A percentile compares a stretch with the other conserved stretches of the same genome.
phyloP scores from a whole-genome alignment of 768 basidiomycete species.

The Paxillus involutus region DNA sequence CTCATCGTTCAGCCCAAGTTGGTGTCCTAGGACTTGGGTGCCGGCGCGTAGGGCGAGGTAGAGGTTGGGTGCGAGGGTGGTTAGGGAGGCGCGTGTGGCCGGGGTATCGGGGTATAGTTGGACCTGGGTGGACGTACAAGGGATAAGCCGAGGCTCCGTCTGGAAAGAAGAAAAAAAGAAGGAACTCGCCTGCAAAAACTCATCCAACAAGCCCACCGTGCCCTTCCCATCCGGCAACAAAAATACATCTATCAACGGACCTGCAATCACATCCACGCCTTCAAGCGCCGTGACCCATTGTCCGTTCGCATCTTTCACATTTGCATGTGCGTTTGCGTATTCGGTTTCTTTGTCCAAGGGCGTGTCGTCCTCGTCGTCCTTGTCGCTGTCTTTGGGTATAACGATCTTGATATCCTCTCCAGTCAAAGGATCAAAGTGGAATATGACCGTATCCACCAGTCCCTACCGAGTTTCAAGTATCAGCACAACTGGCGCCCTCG shows the following conservation, averaged over 20 bases:
- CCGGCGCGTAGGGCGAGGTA: constrained; percentile 57
- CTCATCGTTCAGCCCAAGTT: constrained; percentile 42
- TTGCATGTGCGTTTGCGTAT: neutral
- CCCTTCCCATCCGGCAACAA: constrained; percentile 46
- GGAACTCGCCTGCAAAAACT: constrained; percentile 66
- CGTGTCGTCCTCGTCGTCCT: too few species aligned
- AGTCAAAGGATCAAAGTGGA: constrained; percentile 77
- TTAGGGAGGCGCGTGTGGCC: constrained; percentile 43
- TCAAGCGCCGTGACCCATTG: constrained; percentile 42
- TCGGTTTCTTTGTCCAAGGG: neutral
- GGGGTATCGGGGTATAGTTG: constrained; percentile 67
- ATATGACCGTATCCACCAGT: constrained; percentile 69
- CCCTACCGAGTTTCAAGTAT: constrained; percentile 36
- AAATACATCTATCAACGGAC: constrained; percentile 59
- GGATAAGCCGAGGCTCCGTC: neutral
- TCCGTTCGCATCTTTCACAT: constrained; percentile 3
- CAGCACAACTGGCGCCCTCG: constrained; percentile 3
- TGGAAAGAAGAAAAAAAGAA: neutral
- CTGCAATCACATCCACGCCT: constrained; percentile 61
- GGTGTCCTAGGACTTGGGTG: constrained; percentile 57
- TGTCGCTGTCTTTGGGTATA: constrained; percentile 10
- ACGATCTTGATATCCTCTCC: constrained; percentile 53
- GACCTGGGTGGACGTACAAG: constrained; percentile 37
- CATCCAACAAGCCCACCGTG: constrained; percentile 68
- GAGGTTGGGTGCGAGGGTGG: constrained; percentile 42